Base-by-base conservation (phyloP, 2,329 filamentous ascomycete genomes). In the Botrytis medusae region DNA sequence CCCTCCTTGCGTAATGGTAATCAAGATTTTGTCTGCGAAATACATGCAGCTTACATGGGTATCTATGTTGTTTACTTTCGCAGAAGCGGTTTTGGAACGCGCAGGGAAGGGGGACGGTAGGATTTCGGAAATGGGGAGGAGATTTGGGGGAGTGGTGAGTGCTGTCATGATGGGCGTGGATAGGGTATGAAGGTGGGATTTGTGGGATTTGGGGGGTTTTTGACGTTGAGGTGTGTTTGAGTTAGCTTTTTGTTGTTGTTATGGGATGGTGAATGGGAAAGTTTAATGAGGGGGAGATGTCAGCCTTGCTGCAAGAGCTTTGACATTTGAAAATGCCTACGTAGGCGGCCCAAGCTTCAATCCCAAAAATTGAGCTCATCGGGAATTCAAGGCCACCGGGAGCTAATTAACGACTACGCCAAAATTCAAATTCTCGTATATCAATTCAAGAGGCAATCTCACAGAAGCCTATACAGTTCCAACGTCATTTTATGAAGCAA, bases 1-100 rank as follows among this genome's bases (percentile, higher is more conserved):
- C 10, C 95, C 95, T 75, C 91, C 89, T 83, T 98, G 96, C 0
- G 93, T 93, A 74, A 98, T 87, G 1, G 94, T 98, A 75, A 99
- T 85, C 78, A 99, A 84, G 78, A 99, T 94, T 83, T 94, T 97
- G 87, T 98, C 96, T 14, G 91, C 87, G 83, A 98, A 98, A 78
- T 87, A 89, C 71, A 94, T 85, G 18, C 87, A 87, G 57, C 89
- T 90, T 48, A 93, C 91, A 76, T 94, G 90, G 1, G 96, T 98
- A 51, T 86, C 82, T 34, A 91, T 82, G 44, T 89, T 90, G 75
- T 91, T 89, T 75, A 98, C 89, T 4, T 85, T 81, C 4, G 91
- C 91, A 1, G 88, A 84, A n/a, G 88, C 76, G 62, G 76, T 74
- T 73, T 80, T 80, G 8, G 76, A 76, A 25, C 72, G 51, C 0